A percentile compares a stretch with the other conserved stretches of the same genome.
Evolutionary conservation across 2,329 filamentous ascomycete genomes (phyloP).

Genomic region (Pseudogymnoascus sp.): DNA sequence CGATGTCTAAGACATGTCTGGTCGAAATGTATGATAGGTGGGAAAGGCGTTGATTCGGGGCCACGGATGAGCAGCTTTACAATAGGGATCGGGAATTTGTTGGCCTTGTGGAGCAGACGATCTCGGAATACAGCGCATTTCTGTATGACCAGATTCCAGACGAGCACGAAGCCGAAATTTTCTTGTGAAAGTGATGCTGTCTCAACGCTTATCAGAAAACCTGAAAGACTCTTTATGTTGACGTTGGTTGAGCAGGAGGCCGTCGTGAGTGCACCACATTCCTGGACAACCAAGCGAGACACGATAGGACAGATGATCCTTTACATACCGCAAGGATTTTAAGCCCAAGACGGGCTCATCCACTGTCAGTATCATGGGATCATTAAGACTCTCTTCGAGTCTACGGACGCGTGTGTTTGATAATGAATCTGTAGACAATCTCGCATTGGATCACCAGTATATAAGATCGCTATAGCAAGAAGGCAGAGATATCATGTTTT

Average conservation of each 20-base stretch:
- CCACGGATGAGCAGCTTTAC: background rate
- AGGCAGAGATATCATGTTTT: background rate
- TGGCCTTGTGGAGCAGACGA: constrained; percentile 6
- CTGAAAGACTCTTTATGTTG: background rate
- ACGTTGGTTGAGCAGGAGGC: background rate
- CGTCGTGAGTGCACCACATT: background rate
- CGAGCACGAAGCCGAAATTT: background rate
- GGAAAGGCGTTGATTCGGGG: background rate
- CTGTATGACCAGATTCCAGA: background rate
- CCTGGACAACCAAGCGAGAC: background rate
- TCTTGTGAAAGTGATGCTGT: constrained; percentile 1
- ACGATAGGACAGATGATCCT: background rate
- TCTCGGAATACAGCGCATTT: background rate
- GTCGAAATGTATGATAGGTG: background rate
- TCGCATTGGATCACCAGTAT: background rate
- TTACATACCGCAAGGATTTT: background rate
- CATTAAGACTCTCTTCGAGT: background rate
- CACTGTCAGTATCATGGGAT: background rate
- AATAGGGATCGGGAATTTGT: background rate
- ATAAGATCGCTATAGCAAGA: background rate
- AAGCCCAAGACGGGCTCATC: background rate
- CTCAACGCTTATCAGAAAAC: background rate
- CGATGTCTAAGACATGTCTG: background rate
- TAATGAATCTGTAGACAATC: background rate
- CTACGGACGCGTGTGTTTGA: background rate